Base-by-base conservation (phyloP, 2,329 filamentous ascomycete genomes). In the Cercospora janseana region DNA sequence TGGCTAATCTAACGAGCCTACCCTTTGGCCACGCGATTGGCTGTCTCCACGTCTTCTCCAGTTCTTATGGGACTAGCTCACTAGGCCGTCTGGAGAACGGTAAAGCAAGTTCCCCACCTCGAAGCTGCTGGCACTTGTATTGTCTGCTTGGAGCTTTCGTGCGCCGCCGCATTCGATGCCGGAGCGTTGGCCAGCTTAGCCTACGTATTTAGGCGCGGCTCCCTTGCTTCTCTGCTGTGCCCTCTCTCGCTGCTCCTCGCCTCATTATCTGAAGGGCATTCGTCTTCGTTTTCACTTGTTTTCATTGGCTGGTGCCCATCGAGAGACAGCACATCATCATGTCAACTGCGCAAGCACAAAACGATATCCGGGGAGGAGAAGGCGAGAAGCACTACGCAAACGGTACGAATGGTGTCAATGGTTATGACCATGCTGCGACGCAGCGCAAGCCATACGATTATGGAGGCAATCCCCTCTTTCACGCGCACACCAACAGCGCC, bases 381-480 rank as follows among this genome's bases (percentile, higher is more conserved):
- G 32, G 7, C 4, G 62, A 63, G 26, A 53, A 53, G 45, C 40
- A 28, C 44, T 67, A 54, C 29, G 49, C 58, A 46, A 62, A 62
- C 31, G 61, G 56, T 46, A 52, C 42, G 38, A 58, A 63, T 51
- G 63, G 61, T 53, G 58, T 62, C 52, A 56, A 59, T 50, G 55
- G 62, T 21, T 51, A 69, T 51, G 73, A 75, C 61, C 72, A 75
- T 42, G 60, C 52, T 12, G 49, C 66, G 35, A 69, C 66, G 60
- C 67, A 72, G 59, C 70, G 73, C 60, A 68, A 66, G 55, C 73
- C 72, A 1, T 75, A 75, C 61, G 74, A 76, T 61, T 76, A 77
- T 60, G 62, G 74, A 58, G 75, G 75, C 55, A 78, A 78, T 62
- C 75, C 75, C 31, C 71, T 78, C 23, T 74, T 74, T n/a, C 55